Base-by-base conservation (phyloP, 495 filamentous ascomycete species). In the Penicillium manginii region DNA sequence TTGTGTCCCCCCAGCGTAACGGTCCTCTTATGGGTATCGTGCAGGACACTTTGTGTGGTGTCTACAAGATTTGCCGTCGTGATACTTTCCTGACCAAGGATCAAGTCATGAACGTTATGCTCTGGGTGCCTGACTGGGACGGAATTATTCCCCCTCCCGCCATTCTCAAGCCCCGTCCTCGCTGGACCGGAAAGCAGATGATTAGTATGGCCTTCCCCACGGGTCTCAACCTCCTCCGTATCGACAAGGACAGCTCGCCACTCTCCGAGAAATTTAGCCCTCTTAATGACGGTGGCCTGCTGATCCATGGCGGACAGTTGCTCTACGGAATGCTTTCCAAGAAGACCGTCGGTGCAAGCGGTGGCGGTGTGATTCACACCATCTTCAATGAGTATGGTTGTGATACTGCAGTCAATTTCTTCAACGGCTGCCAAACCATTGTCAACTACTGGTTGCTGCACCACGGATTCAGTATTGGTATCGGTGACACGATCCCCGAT, bases 181-280 rank as follows among this genome's bases (percentile, higher is more conserved):
- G 91, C 58, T 99, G 94, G 94, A 97, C 96, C n/a, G 94, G 94
- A 63, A 99, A 99, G 75, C 94, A 99, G 76, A 88, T 99, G 56
- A 86, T 94, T 65, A 96, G 92, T 76, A 84, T 99, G 82, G 85
- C 92, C 50, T 90, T 99, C 58, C 94, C 93, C 10, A 78, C 84
- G 42, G 91, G 90, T 52, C 84, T 98, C 60, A 98, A 96, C 67
- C 82, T 97, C 26, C 66, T 86, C 31, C 86, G 89, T 61, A 73
- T 80, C 32, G 76, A 78, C 12, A 84, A 81, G 57, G 84, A 84
- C 22, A 78, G 78, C 40, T 78, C 82, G 17, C 71, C 78, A 4
- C 65, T 76, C 32, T 73, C 77, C 6, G 80, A 84, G 65, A 84
- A 82, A 42, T 83, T 82, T 45, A 80, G 77, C 52, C 91, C 91